Conservation (phyloP, 2,329 filamentous ascomycete species). For the Ilyonectria destructans region DNA sequence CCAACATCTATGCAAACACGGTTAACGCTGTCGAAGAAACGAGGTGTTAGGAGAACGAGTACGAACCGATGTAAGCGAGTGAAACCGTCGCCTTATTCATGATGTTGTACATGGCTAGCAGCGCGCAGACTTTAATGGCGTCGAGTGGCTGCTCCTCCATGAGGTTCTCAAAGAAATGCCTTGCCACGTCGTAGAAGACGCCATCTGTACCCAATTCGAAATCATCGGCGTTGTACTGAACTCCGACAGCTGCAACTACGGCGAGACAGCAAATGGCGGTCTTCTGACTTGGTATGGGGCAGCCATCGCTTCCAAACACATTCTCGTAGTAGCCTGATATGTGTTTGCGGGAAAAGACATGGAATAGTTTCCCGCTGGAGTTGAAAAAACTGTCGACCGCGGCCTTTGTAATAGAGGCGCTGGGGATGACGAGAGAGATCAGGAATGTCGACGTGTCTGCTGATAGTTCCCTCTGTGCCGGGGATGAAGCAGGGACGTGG, state of each 20-base stretch:
- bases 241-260: slow-evolving; percentile 26
- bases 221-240: slow-evolving; percentile 22
- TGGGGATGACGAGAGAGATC: neutral
- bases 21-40: neutral
- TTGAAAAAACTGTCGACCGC: slow-evolving; percentile 24
- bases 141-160: slow-evolving; percentile 28
- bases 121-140: slow-evolving; percentile 30
- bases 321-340: neutral
- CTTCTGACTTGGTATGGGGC: slow-evolving; percentile 1
- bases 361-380: slow-evolving; percentile 31
- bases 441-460: neutral
- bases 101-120: slow-evolving; percentile 35
- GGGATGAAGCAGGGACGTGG: neutral
- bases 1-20: neutral
- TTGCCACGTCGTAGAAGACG: slow-evolving; percentile 31
- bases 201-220: slow-evolving; percentile 8
- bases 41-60: neutral
- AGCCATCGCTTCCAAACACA: slow-evolving; percentile 1
- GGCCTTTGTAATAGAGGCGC: neutral
- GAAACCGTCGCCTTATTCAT: slow-evolving; percentile 33
- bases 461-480: neutral
- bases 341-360: slow-evolving; percentile 30
- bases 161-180: slow-evolving; percentile 18
- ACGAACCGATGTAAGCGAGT: slow-evolving; percentile 21
- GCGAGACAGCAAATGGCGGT: slow-evolving; percentile 22